These are phyloP conservation scores for Pelargonium australe DNA, from an alignment of 441 rosid genomes.

Conservation along the genomic window DNA sequence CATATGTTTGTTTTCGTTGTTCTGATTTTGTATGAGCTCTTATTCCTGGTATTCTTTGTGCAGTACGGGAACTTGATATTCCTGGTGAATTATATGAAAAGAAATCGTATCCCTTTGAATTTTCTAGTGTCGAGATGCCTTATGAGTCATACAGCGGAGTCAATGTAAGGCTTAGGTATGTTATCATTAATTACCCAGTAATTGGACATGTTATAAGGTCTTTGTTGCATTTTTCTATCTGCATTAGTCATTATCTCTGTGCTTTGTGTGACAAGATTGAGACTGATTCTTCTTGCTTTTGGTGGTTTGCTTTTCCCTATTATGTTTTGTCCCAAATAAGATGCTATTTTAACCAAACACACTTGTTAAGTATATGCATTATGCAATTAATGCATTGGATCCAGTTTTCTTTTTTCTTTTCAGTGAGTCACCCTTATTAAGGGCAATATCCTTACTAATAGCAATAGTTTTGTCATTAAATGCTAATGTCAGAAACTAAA, in stretches of 20 bases:
- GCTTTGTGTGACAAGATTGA: not conserved
- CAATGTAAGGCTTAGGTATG: constrained; percentile 88
- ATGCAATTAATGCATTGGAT: not conserved
- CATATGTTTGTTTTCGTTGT: not conserved
- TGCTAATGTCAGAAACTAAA: not conserved
- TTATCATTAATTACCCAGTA: not conserved
- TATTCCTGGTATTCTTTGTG: constrained; percentile 20
- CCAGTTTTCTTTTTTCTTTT: not conserved
- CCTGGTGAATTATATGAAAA: constrained; percentile 94
- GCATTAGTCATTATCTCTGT: not conserved
- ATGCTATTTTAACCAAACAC: not conserved
- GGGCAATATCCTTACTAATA: not conserved
- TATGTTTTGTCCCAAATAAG: not conserved
- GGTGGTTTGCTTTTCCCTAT: not conserved
- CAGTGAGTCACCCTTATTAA: not conserved
- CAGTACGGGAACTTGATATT: constrained; percentile 93
- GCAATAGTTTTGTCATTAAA: not conserved
- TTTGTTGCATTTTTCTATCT: not conserved
- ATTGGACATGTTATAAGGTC: not conserved
- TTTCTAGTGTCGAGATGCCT: constrained; percentile 92
- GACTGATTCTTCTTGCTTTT: not conserved
- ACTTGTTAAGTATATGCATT: not conserved
- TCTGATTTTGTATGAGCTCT: constrained; percentile 7
- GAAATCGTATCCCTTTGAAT: constrained; percentile 87
- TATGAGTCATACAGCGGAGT: constrained; percentile 87